Evolutionary conservation across 129 eudicot species (phyloP), one percentile per base, ranked within the genome.

Genomic region (Mikania micrantha): DNA sequence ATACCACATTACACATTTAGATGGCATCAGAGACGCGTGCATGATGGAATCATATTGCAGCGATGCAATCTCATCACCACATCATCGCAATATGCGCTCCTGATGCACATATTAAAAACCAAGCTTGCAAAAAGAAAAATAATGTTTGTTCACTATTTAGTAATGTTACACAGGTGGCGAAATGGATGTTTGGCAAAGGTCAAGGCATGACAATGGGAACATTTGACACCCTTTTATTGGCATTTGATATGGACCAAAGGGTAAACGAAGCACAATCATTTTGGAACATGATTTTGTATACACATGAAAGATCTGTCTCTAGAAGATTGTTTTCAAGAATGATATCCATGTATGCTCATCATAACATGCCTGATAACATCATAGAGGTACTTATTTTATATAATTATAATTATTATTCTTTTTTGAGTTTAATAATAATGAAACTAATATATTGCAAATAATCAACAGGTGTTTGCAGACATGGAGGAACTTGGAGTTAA

Each of bases 201-300:
- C 95, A 93, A 83, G 96, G 99, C 41, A 85, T 95, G 84, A 93
- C 96, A 39, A 89, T 93, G 99, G 87, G 86, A 62, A 89, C 96
- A 27, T 93, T 84, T 61, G 96, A 93, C 69, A 69, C 86, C 66
- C 95, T 93, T 45, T 70, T 93, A 15, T 75, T 84, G 22, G 99
- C 99, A 48, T 89, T 87, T 61, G 96, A 93, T 73, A 88, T 80
- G 91, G 95, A 88, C 56, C 44, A 63, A 39, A 79, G 99, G 76
- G 73, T 84, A 31, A 89, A 88, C 56, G 98, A 93, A 81, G 98
- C 96, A 17, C 84, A 83, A 53, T 84, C 82, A 22, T 79, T 93
- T 35, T 93, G 98, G 98, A 77, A 93, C 70, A 86, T 84, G 96
- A 89, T 89, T 80, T 77, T 93, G 79, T 93, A 86, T 59, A 85